These are phyloP conservation scores for Penicillium fuscoglaucum DNA, from an alignment of 2,329 filamentous ascomycete species.

Conservation along the genomic window DNA sequence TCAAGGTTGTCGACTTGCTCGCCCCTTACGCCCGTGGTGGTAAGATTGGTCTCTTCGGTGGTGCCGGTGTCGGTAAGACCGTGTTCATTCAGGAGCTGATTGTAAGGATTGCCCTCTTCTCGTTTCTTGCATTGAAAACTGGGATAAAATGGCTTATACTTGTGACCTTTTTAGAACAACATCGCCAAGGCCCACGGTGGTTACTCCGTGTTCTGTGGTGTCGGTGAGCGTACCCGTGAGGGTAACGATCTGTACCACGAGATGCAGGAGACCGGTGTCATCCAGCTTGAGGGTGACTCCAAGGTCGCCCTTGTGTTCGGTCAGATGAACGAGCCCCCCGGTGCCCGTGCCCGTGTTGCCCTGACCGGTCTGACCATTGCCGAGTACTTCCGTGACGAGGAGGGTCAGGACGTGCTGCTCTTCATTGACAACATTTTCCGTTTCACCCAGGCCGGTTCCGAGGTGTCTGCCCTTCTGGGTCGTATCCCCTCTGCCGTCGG, in stretches of 20 bases:
- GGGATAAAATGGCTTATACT: neutral
- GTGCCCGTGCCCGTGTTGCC: slow-evolving; percentile 99
- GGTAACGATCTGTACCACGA: slow-evolving; percentile 99
- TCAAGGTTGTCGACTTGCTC: slow-evolving; percentile 99
- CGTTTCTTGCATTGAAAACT: too few relatives aligned
- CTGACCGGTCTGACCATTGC: slow-evolving; percentile 72
- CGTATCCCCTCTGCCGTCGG: slow-evolving; percentile 99
- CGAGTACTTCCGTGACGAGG: slow-evolving; percentile 78
- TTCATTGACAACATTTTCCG: slow-evolving; percentile 99
- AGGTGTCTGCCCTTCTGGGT: slow-evolving; percentile 98
- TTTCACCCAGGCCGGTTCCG: slow-evolving; percentile 99
- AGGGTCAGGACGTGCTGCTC: slow-evolving; percentile 95
- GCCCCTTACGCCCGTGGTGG: slow-evolving; percentile 99
- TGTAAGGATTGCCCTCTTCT: slow-evolving; percentile 50
- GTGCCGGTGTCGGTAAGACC: slow-evolving; percentile 99
- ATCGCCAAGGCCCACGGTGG: slow-evolving; percentile 99
- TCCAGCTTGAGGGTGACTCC: slow-evolving; percentile 97
- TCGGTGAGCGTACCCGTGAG: slow-evolving; percentile 99
- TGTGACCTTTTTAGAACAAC: slow-evolving; percentile 71
- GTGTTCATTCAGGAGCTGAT: slow-evolving; percentile 99
- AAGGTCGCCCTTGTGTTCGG: slow-evolving; percentile 99
- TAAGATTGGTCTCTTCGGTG: slow-evolving; percentile 99
- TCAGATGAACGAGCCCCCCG: slow-evolving; percentile 99
- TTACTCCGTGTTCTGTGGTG: slow-evolving; percentile 99
- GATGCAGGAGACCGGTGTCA: slow-evolving; percentile 99